Conservation (phyloP, 164 flowering plant species). For the Pachysandra terminalis region DNA sequence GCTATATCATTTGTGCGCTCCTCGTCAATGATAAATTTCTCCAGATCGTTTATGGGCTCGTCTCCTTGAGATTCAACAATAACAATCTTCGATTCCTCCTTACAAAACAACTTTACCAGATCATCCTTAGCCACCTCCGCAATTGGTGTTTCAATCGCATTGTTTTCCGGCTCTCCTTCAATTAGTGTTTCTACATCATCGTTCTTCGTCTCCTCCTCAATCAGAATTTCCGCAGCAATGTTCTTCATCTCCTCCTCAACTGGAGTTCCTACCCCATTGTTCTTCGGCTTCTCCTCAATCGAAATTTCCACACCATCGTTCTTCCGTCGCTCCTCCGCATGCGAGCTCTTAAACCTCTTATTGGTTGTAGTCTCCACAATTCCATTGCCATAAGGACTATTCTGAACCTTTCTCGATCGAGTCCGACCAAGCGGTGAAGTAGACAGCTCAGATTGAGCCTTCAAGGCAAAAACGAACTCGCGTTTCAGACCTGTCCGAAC, state of each 20-base stretch:
- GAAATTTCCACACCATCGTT: constrained; percentile 10
- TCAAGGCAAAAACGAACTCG: constrained; percentile 57
- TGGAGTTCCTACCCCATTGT: constrained; percentile 27
- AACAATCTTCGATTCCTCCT: background rate
- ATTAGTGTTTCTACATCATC: too few relatives aligned
- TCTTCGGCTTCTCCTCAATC: constrained; percentile 31
- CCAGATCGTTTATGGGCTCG: background rate
- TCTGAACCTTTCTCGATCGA: constrained; percentile 36
- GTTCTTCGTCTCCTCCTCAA: too few relatives aligned
- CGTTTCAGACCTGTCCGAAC: constrained; percentile 55
- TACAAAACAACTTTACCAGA: background rate
- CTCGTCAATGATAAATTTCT: background rate
- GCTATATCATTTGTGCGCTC: background rate
- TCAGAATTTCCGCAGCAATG: too few relatives aligned
- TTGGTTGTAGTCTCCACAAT: constrained; percentile 2
- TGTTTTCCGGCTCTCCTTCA: background rate
- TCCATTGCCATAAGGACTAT: constrained; percentile 10
- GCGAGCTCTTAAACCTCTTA: constrained; percentile 25
- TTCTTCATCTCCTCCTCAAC: too few relatives aligned
- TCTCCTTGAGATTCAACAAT: background rate
- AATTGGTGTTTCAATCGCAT: too few relatives aligned
- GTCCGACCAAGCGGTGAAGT: constrained; percentile 47
- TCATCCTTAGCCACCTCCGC: too few relatives aligned
- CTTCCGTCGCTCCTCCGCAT: constrained; percentile 5
- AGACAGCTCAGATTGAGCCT: constrained; percentile 38